Evolutionary conservation across 768 basidiomycete genomes (phyloP).

Genomic region (Gloeophyllum trabeum): DNA sequence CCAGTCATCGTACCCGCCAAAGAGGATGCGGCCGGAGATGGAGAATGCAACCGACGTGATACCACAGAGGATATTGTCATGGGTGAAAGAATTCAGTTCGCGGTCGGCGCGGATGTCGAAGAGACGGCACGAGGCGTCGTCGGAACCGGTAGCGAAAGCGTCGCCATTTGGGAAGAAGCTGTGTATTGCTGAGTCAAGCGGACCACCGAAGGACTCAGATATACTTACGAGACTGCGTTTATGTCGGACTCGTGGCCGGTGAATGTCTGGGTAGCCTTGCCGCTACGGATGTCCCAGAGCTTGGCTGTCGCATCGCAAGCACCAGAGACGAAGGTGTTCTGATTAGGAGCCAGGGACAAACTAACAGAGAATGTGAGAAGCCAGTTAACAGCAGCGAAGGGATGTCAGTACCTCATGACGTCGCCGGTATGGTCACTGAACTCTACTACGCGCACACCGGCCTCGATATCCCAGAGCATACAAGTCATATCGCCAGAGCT

Average conservation of each 20-base stretch:
- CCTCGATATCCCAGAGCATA: conserved; percentile 99
- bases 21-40: conserved; percentile 91
- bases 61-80: conserved; percentile 97
- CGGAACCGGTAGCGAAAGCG: conserved; percentile 97
- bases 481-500: conserved; percentile 99
- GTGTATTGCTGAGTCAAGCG: conserved; percentile 7
- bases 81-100: conserved; percentile 92
- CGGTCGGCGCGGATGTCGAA: conserved; percentile 98
- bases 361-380: conserved; percentile 28
- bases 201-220: conserved; percentile 5
- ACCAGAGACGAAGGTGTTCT: conserved; percentile 96
- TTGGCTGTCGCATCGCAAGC: conserved; percentile 98
- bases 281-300: conserved; percentile 97
- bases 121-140: conserved; percentile 95
- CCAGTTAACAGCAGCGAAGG: conserved; percentile 1
- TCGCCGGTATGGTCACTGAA: conserved; percentile 99
- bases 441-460: conserved; percentile 93
- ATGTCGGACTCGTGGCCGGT: conserved; percentile 98
- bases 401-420: conserved; percentile 83
- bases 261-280: conserved; percentile 96
- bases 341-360: conserved; percentile 87
- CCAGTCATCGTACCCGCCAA: conserved; percentile 99
- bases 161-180: conserved; percentile 99
- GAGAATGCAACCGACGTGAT: conserved; percentile 99
- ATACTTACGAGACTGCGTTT: conserved; percentile 91